Conservation (phyloP, 495 filamentous ascomycete genomes). For the Jackrogersella multiformis region DNA sequence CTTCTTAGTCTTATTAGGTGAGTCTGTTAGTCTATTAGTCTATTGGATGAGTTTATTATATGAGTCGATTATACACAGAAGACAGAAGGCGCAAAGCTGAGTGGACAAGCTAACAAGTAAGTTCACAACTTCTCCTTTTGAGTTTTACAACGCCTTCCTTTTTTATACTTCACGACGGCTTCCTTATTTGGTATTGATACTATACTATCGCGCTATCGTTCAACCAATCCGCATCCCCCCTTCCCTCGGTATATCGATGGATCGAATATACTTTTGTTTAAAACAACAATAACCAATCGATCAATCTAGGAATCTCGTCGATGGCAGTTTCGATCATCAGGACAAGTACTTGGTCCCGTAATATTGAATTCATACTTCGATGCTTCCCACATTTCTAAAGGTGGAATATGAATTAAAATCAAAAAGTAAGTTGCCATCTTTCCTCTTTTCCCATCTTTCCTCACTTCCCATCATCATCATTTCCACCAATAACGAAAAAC, state of each 20-base stretch:
- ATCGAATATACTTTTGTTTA: not conserved
- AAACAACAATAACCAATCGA: not conserved
- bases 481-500: slow-evolving; percentile 16
- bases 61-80: no score
- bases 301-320: no score
- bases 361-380: not conserved
- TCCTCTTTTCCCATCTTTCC: not conserved
- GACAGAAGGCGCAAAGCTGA: not conserved
- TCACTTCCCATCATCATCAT: slow-evolving; percentile 3
- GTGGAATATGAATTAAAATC: no score
- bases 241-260: no score
- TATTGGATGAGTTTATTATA: no score
- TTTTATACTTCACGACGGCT: not conserved
- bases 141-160: not conserved
- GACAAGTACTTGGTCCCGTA: not conserved
- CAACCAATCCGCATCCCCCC: not conserved
- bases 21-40: no score
- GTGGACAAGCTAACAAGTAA: not conserved
- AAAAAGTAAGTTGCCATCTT: not conserved
- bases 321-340: not conserved
- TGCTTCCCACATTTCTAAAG: not conserved
- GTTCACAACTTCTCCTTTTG: not conserved
- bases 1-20: not conserved
- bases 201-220: not conserved
- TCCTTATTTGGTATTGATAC: not conserved